Conservation (phyloP, 1,139 yeast genomes). For the Debaryomycetaceae sp. region DNA sequence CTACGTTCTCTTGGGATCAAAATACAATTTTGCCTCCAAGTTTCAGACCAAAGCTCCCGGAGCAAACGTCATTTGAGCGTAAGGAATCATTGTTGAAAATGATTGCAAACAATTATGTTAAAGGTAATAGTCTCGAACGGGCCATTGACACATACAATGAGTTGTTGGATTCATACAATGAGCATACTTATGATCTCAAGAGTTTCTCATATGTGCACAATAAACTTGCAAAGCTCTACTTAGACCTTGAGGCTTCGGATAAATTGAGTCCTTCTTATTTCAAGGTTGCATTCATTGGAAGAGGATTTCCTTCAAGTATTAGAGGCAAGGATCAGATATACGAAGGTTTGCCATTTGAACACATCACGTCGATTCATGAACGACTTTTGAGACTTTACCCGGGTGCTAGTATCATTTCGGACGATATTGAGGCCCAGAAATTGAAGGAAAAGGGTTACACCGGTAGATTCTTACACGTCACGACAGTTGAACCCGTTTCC, state of each 20-base stretch:
- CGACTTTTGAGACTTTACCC: constrained; percentile 73
- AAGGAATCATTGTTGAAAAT: constrained; percentile 69
- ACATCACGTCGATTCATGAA: constrained; percentile 78
- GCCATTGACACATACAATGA: constrained; percentile 79
- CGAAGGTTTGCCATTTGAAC: constrained; percentile 87
- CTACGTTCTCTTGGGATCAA: constrained; percentile 75
- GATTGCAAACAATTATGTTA: constrained; percentile 68
- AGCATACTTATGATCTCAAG: constrained; percentile 69
- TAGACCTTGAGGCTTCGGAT: constrained; percentile 66
- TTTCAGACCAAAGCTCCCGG: constrained; percentile 68
- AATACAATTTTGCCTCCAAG: constrained; percentile 54
- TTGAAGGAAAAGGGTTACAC: constrained; percentile 50
- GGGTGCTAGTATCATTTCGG: constrained; percentile 72
- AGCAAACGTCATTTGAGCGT: constrained; percentile 77
- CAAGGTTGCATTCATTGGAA: constrained; percentile 77
- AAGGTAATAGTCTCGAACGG: constrained; percentile 72
- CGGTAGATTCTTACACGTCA: constrained; percentile 73
- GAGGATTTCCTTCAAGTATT: constrained; percentile 76
- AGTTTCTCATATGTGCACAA: constrained; percentile 74
- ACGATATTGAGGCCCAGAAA: constrained; percentile 59
- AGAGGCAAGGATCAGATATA: constrained; percentile 76
- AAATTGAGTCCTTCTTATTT: constrained; percentile 76
- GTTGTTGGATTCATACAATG: constrained; percentile 70
- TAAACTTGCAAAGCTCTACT: constrained; percentile 65
- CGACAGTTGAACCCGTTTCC: constrained; percentile 66